Base-by-base conservation (phyloP, 108 stramenopile genomes). In the Schizochytrium sp. region DNA sequence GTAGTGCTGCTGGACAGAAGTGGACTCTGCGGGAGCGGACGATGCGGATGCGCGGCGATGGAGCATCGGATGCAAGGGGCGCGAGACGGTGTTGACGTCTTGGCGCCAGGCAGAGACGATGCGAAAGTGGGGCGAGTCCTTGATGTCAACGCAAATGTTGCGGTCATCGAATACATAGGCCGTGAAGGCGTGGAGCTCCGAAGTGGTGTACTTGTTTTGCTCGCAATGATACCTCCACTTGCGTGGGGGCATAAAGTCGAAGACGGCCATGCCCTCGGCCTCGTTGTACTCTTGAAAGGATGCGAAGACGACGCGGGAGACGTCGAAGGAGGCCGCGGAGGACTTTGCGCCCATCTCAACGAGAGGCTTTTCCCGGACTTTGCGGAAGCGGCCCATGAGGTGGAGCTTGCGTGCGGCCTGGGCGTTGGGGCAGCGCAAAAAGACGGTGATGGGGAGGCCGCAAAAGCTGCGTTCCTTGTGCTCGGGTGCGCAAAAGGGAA, bases 41-140 rank as follows among this genome's bases (percentile, higher is more conserved):
- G 63, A 69, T 23, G 41, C 5, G 25, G 63, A 69, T 12, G 4
- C 25, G 41, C 76, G 45, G 45, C 76, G 76, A 47, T 83, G 76
- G 10, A 83, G 48, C 48, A 83, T 47, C 3, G 76, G 76, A 1
- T 83, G 45, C 16, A 83, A 1, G 12, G 76, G 76, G 3, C 76
- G 76, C n/a, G 76, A 83, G 25, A 83, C 76, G 28, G 76, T 83
- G 76, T 83, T 83, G 45, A 83, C 76, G 28, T 47, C 45, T 23
- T 83, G 76, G 45, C 76, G 45, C 76, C 76, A 83, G n/a, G 76
- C 76, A 3, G 76, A 83, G 8, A 83, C 76, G 51, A 83, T 83
- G 45, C 76, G 76, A 83, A 83, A 83, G 76, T 83, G 76, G 12
- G 76, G 76, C 23, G 76, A 83, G 51, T 83, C 76, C 51, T 83